Conservation (phyloP, 2,329 filamentous ascomycete species). For the Cordyceps pruinosa region DNA sequence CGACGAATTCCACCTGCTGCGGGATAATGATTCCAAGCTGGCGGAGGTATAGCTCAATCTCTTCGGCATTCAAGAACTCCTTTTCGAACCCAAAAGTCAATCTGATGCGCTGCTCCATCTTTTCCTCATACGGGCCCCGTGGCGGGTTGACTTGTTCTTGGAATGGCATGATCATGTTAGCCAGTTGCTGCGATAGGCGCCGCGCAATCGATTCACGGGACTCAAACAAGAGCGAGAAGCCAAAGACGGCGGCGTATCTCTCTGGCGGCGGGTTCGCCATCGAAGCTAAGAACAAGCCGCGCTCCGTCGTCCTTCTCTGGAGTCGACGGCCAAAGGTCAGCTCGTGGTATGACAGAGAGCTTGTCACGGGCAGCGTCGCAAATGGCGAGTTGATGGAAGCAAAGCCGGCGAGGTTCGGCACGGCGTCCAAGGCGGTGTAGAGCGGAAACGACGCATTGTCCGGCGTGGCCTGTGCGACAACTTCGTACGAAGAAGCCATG, state of each 20-base stretch:
- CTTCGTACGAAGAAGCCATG: slow-evolving; percentile 34
- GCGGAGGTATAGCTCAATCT: slow-evolving; percentile 68
- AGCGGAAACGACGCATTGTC: slow-evolving; percentile 50
- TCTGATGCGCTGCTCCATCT: slow-evolving; percentile 36
- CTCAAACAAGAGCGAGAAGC: slow-evolving; percentile 60
- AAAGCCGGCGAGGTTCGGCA: slow-evolving; percentile 2
- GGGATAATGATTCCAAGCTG: slow-evolving; percentile 57
- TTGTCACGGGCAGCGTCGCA: slow-evolving; percentile 35
- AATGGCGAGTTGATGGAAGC: slow-evolving; percentile 19
- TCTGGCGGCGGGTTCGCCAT: slow-evolving; percentile 41
- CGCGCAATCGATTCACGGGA: slow-evolving; percentile 39
- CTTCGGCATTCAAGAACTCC: slow-evolving; percentile 69
- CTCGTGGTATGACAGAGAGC: slow-evolving; percentile 57
- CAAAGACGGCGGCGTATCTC: slow-evolving; percentile 53
- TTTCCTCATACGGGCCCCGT: slow-evolving; percentile 10
- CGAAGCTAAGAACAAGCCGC: slow-evolving; percentile 51
- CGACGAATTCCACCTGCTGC: slow-evolving; percentile 51
- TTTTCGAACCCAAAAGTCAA: slow-evolving; percentile 59
- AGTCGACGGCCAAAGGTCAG: slow-evolving; percentile 63
- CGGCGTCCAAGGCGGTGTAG: slow-evolving; percentile 21
- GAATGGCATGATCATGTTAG: slow-evolving; percentile 15
- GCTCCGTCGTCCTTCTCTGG: slow-evolving; percentile 58
- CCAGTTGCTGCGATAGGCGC: slow-evolving; percentile 31
- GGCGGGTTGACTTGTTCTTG: slow-evolving; percentile 4
- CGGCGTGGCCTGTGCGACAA: slow-evolving; percentile 43